Evolutionary conservation across 176 grass and related monocot species (phyloP), one percentile per base, ranked within the genome.

Genomic region (Oryza nivara): DNA sequence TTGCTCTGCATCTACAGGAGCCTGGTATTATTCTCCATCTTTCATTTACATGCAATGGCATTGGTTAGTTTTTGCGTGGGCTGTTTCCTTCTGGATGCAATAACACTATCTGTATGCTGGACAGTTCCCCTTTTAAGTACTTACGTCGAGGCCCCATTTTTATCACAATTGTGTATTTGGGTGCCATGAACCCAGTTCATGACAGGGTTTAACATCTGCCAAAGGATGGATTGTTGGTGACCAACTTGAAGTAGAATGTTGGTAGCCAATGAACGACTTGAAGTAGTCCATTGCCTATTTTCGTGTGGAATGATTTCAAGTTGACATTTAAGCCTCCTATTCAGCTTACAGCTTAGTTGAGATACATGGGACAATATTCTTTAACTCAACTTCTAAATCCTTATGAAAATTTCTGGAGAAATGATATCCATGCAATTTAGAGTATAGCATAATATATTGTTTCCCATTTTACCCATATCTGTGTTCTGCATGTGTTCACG

Each of bases 1-100:
- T 80, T 93, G 91, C 58, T 90, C 77, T 88, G 93, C 89, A 82
- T 87, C 93, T 51, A 94, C 96, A 34, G 91, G 96, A 74, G 91
- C 45, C 40, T 99, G 93, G 96, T 99, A 99, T 83, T 65, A 79
- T 77, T 43, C 69, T 74, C 41, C 46, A 30, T 28, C 11, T 75
- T 48, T 70, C 22, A 30, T 89, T 83, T 28, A 65, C 48, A 30
- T 14, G 67, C 30, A 51, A 49, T 23, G 23, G 12, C 16, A 49
- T 16, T 73, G 35, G 17, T 47, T 64, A 41, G 64, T 83, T 65
- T 68, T 17, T 25, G 22, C 26, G 28, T 72, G 13, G 20, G 9
- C n/a, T 9, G 67, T n/a, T 41, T 54, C 22, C 25, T 80, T 48
- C 14, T 82, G 35, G 22, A 75, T 49, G 36, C 16, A 67, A 82